phyloP scores from a whole-genome alignment of 1,139 yeast species.

The Magnusiomyces starmeri region DNA sequence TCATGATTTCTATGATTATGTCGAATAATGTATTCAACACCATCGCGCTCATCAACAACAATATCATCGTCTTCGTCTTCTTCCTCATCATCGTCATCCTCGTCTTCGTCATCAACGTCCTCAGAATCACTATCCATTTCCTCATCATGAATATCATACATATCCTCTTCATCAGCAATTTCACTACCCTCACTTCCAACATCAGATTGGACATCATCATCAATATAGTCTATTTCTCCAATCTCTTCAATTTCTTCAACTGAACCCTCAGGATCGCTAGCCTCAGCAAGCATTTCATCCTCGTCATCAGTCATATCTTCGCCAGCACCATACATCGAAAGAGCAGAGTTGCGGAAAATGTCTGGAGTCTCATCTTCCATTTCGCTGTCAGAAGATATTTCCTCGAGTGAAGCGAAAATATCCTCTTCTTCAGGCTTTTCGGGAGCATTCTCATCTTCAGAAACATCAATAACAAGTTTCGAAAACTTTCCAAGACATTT shows the following conservation, averaged over 20 bases:
- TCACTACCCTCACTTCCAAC: conserved; percentile 27
- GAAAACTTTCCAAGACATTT: conserved; percentile 60
- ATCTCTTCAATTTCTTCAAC: conserved; percentile 29
- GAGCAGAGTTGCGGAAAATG: conserved; percentile 74
- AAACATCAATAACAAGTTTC: conserved; percentile 33
- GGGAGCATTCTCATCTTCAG: conserved; percentile 42
- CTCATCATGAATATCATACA: conserved; percentile 28
- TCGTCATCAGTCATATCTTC: conserved; percentile 64
- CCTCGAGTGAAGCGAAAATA: conserved; percentile 32
- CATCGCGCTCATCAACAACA: conserved; percentile 20
- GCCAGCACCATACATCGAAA: conserved; percentile 87
- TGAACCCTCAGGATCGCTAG: conserved; percentile 26
- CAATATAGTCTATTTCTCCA: conserved; percentile 29
- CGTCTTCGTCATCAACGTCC: conserved; percentile 19
- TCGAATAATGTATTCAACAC: conserved; percentile 1
- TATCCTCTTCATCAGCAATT: conserved; percentile 29
- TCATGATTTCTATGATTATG: conserved; percentile 8
- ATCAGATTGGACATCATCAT: conserved; percentile 32
- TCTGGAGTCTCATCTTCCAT: conserved; percentile 73
- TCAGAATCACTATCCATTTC: conserved; percentile 16
- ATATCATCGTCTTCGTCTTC: conserved; percentile 29
- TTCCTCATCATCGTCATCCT: conserved; percentile 30
- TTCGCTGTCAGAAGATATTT: conserved; percentile 19
- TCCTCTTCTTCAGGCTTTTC: conserved; percentile 47
- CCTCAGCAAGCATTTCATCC: conserved; percentile 39